phyloP scores from a whole-genome alignment of 768 basidiomycete species.

The Agaricus subrufescens region DNA sequence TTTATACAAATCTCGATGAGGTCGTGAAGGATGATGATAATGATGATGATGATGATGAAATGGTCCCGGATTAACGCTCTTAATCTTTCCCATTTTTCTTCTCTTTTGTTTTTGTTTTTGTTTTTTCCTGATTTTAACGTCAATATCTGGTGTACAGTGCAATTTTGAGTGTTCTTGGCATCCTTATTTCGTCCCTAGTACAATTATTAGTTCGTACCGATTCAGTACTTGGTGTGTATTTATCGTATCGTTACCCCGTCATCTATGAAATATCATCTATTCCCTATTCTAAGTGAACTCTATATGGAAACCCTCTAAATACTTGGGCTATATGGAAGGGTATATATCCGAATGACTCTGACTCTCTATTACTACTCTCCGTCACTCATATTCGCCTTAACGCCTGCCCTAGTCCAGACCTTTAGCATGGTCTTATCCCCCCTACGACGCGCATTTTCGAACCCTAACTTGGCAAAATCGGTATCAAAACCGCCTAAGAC shows the following conservation, averaged over 20 bases:
- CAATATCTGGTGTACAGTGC: conserved; percentile 3
- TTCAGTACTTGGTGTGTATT: background rate
- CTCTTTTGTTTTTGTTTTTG: no score
- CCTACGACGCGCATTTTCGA: conserved; percentile 26
- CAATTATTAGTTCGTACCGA: background rate
- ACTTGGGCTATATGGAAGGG: no score
- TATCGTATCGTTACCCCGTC: background rate
- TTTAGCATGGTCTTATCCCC: conserved; percentile 40
- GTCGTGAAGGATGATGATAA: conserved; percentile 30
- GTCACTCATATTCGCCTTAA: conserved; percentile 14
- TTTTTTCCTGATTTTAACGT: background rate
- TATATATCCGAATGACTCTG: no score
- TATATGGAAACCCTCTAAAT: no score
- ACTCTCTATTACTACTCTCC: background rate
- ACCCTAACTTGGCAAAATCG: conserved; percentile 49
- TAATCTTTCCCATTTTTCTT: no score
- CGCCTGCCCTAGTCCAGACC: conserved; percentile 57
- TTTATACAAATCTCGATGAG: conserved; percentile 32
- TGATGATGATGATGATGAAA: conserved; percentile 25
- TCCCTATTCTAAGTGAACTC: no score
- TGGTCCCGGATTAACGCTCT: conserved; percentile 13
- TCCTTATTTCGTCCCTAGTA: no score
- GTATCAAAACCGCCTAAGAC: conserved; percentile 66
- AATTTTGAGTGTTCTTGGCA: background rate
- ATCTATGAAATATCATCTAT: no score